Percentiles rank a stretch among this genome's conserved stretches.
Conservation (phyloP, 2,329 filamentous ascomycete genomes). For the Sporothrix inflata region DNA sequence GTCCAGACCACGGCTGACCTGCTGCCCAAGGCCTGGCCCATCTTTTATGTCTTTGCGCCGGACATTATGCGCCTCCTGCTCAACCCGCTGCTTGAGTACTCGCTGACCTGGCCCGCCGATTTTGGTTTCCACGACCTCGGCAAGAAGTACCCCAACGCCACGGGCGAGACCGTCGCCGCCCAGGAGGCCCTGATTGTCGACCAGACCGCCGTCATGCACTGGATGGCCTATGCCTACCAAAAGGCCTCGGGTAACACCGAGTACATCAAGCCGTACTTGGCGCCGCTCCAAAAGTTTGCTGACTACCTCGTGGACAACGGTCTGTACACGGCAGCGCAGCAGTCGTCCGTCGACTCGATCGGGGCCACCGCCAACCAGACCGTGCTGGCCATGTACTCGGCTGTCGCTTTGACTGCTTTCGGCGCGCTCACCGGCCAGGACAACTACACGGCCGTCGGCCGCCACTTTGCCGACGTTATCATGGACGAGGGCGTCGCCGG, state of each 20-base stretch:
- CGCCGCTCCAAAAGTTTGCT: slow-evolving; percentile 8
- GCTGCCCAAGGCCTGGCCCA: slow-evolving; percentile 26
- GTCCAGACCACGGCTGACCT: slow-evolving; percentile 24
- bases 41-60: slow-evolving; percentile 24
- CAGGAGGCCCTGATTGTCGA: slow-evolving; percentile 27
- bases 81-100: slow-evolving; percentile 15
- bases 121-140: slow-evolving; percentile 28
- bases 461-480: slow-evolving; percentile 20
- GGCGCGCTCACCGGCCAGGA: slow-evolving; percentile 12
- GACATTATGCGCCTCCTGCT: slow-evolving; percentile 25
- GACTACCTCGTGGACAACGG: slow-evolving; percentile 26
- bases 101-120: slow-evolving; percentile 17
- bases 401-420: slow-evolving; percentile 22
- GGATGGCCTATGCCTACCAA: slow-evolving; percentile 28
- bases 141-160: slow-evolving; percentile 27
- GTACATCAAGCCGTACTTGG: slow-evolving; percentile 25
- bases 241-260: slow-evolving; percentile 23
- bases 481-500: slow-evolving; percentile 17
- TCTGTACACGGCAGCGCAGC: slow-evolving; percentile 24
- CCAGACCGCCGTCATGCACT: slow-evolving; percentile 27
- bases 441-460: slow-evolving; percentile 23
- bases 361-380: slow-evolving; percentile 26
- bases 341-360: slow-evolving; percentile 26
- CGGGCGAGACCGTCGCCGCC: slow-evolving; percentile 25
- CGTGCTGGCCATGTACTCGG: slow-evolving; percentile 28